phyloP scores from a whole-genome alignment of 176 grass and related monocot genomes.

The Carex parvula region DNA sequence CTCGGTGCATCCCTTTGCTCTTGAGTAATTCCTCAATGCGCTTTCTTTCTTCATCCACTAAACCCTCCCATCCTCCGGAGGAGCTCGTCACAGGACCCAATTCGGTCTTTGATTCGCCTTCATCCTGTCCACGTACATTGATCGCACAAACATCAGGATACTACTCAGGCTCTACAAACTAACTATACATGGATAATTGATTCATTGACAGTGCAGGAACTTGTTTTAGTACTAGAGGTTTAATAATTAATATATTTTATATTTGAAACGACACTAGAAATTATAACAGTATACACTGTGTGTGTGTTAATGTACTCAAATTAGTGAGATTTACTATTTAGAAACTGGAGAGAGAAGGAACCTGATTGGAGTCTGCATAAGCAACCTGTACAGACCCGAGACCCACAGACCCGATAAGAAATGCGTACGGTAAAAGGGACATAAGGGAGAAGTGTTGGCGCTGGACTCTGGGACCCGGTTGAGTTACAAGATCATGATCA shows the following conservation, averaged over 20 bases:
- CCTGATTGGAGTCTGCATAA: constrained; percentile 48
- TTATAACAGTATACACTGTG: too few relatives aligned
- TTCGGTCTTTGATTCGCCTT: not conserved
- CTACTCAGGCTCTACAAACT: too few relatives aligned
- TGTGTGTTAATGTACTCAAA: too few relatives aligned
- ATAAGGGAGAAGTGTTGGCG: not conserved
- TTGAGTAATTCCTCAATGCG: constrained; percentile 51
- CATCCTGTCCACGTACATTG: not conserved
- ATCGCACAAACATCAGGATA: too few relatives aligned
- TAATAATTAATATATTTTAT: too few relatives aligned
- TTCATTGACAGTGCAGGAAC: too few relatives aligned
- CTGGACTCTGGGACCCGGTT: constrained; percentile 21
- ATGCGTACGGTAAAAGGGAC: constrained; percentile 25
- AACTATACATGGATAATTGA: too few relatives aligned
- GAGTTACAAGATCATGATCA: not conserved
- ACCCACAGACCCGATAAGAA: constrained; percentile 30
- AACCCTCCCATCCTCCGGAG: constrained; percentile 32
- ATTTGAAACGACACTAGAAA: too few relatives aligned
- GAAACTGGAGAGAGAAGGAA: not conserved
- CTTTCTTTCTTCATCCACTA: constrained; percentile 54
- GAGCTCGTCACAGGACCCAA: constrained; percentile 11
- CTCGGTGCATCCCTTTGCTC: constrained; percentile 45
- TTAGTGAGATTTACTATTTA: too few relatives aligned
- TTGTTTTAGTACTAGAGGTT: too few relatives aligned
- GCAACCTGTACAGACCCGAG: constrained; percentile 37